Base-by-base conservation (phyloP, 352 stramenopile genomes). In the Globisporangium ultimum region DNA sequence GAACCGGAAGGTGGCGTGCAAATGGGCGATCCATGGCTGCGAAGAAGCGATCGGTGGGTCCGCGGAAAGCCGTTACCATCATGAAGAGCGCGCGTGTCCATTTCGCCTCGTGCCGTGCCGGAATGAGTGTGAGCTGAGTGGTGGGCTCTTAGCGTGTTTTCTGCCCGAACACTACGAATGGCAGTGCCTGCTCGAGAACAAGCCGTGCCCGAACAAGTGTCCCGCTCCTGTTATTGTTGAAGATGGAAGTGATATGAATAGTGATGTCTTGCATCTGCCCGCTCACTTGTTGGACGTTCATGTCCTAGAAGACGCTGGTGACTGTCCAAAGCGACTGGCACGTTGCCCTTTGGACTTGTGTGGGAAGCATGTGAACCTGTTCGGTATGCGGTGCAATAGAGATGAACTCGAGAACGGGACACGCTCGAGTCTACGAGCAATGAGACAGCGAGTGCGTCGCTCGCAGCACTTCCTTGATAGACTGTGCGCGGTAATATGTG, bases 291-390 rank as follows among this genome's bases (percentile, higher is more conserved):
- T 79, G n/a, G 64, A 77, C 36, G 76, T 71, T 2, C 84, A 93
- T 50, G 36, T 49, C 2, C 54, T 76, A 7, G 58, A 61, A 40
- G 71, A 89, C 32, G 68, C 69, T 3, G 84, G 81, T 6, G 66
- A 84, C 24, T 93, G 84, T 13, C 13, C 38, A 0, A 51, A 64
- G 18, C 72, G 82, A 18, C 52, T 61, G n/a, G 63, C 61, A 1
- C 61, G 64, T 6, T 93, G 84, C 36, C 73, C 71, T 0, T 51
- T 87, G 4, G 83, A 89, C 68, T 48, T 91, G 13, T 91, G 84
- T 49, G 84, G 80, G 2, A 91, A 88, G 53, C 74, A 62, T 14
- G 71, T 93, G 34, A 56, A 59, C 15, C 58, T 93, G 2, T 76
- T 74, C 41, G 80, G 85, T 57, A 48, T 24, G 8, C 22, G n/a